Conservation (phyloP, 2,329 filamentous ascomycete species). For the Diaporthe australafricana region DNA sequence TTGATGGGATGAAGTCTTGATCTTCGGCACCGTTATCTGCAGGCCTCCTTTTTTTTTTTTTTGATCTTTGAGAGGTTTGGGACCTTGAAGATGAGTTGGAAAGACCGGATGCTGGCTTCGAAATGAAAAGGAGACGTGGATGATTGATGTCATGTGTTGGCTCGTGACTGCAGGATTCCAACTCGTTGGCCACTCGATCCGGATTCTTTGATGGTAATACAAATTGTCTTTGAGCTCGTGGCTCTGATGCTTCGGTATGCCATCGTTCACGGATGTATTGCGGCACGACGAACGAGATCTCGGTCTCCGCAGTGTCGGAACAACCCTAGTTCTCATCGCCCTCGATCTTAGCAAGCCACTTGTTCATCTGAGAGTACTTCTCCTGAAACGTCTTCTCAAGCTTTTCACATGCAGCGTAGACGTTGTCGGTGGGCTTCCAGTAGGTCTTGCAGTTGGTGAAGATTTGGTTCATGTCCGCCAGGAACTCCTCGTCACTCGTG, state of each 20-base stretch:
- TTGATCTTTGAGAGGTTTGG: too few species aligned
- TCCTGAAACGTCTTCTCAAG: conserved; percentile 64
- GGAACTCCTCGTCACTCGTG: conserved; percentile 63
- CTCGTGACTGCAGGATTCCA: too few species aligned
- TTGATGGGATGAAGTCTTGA: neutral
- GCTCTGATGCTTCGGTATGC: neutral
- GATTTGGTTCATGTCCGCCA: conserved; percentile 69
- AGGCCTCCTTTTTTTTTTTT: neutral
- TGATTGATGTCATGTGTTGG: neutral
- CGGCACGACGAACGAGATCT: neutral
- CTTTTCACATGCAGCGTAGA: conserved; percentile 66
- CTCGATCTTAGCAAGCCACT: conserved; percentile 68
- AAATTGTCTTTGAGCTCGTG: neutral
- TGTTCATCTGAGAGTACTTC: conserved; percentile 66
- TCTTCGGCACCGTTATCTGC: too few species aligned
- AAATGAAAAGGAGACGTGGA: neutral
- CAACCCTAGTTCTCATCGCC: conserved; percentile 51
- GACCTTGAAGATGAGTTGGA: neutral
- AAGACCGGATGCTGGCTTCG: neutral
- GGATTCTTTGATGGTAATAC: neutral
- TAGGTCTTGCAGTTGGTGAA: conserved; percentile 75
- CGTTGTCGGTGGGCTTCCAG: conserved; percentile 66
- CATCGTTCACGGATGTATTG: too few species aligned
- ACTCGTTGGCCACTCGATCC: neutral
- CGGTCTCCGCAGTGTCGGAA: neutral